Percentiles rank a stretch among this genome's conserved stretches.
These are phyloP conservation scores for Phanerochaete sordida DNA, from an alignment of 768 basidiomycete genomes.

Conservation along the genomic window DNA sequence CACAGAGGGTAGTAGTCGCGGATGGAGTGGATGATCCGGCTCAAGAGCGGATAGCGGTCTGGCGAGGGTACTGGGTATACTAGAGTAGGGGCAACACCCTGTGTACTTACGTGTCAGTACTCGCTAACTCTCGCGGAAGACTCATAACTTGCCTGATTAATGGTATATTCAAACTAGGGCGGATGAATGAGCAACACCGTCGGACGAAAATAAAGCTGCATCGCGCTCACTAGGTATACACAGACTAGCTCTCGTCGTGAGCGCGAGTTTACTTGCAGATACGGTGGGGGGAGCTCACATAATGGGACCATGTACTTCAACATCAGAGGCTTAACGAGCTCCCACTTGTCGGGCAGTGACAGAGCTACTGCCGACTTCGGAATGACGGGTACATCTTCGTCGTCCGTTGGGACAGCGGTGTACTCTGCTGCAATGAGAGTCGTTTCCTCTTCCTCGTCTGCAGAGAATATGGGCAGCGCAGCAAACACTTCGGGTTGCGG, in stretches of 20 bases:
- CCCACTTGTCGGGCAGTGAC: constrained; percentile 73
- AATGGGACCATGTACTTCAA: constrained; percentile 90
- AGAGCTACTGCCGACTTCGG: constrained; percentile 50
- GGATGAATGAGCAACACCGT: no score
- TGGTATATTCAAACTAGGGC: constrained; percentile 91
- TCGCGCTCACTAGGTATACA: constrained; percentile 53
- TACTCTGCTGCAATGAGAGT: constrained; percentile 25
- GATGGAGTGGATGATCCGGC: constrained; percentile 75
- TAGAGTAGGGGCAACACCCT: constrained; percentile 89
- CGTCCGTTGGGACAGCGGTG: constrained; percentile 32
- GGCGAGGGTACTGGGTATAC: constrained; percentile 79
- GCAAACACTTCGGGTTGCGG: constrained; percentile 57
- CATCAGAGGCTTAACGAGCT: constrained; percentile 75
- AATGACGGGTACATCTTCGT: constrained; percentile 23
- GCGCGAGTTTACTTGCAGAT: background rate
- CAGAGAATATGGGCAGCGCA: constrained; percentile 31
- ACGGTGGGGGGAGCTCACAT: constrained; percentile 39
- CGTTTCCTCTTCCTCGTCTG: constrained; percentile 28
- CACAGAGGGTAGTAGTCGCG: constrained; percentile 95
- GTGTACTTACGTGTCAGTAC: background rate
- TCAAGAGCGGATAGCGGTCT: constrained; percentile 57
- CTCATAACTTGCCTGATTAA: constrained; percentile 63
- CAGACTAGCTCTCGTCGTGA: constrained; percentile 36
- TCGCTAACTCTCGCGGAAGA: background rate
- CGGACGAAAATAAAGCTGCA: constrained; percentile 37